Percentiles rank a stretch among this genome's conserved stretches.
Evolutionary conservation across 495 filamentous ascomycete genomes (phyloP).

Genomic region (Copromyces sp.): DNA sequence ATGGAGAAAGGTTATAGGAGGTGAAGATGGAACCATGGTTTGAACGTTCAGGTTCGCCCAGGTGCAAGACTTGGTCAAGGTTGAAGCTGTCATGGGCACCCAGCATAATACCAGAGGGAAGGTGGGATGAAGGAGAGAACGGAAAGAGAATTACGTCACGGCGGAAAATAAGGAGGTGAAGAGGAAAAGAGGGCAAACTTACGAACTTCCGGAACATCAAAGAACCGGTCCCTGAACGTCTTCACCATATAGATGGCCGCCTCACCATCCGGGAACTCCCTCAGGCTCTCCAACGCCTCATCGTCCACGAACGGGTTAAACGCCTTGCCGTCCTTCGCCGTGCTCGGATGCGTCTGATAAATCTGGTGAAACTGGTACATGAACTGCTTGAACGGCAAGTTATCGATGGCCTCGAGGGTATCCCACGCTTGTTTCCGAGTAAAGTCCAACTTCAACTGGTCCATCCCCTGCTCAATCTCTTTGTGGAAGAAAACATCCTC

Average conservation of each 20-base stretch:
- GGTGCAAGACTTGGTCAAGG: not conserved
- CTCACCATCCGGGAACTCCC: slow-evolving; percentile 26
- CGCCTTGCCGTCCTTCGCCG: slow-evolving; percentile 29
- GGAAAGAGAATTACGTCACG: not conserved
- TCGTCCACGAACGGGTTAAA: slow-evolving; percentile 38
- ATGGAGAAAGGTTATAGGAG: not conserved
- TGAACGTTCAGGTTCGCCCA: not conserved
- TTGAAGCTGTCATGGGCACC: not conserved
- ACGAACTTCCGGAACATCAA: slow-evolving; percentile 30
- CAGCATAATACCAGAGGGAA: not conserved
- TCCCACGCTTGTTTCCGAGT: not conserved
- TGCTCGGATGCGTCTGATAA: slow-evolving; percentile 35
- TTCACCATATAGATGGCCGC: slow-evolving; percentile 32
- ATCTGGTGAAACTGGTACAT: slow-evolving; percentile 45
- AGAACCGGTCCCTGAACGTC: slow-evolving; percentile 24
- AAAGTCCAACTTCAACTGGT: not conserved
- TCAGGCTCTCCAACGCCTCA: slow-evolving; percentile 16
- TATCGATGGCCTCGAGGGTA: slow-evolving; percentile 24
- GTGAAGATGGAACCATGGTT: not conserved
- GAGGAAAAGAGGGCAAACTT: slow-evolving; percentile 9
- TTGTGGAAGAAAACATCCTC: not conserved
- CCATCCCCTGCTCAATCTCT: not conserved
- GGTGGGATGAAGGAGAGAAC: not conserved
- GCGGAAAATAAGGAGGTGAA: not conserved
- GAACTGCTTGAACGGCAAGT: slow-evolving; percentile 42